phyloP scores from a whole-genome alignment of 148 eudicot genomes.

The Camellia granthamiana region DNA sequence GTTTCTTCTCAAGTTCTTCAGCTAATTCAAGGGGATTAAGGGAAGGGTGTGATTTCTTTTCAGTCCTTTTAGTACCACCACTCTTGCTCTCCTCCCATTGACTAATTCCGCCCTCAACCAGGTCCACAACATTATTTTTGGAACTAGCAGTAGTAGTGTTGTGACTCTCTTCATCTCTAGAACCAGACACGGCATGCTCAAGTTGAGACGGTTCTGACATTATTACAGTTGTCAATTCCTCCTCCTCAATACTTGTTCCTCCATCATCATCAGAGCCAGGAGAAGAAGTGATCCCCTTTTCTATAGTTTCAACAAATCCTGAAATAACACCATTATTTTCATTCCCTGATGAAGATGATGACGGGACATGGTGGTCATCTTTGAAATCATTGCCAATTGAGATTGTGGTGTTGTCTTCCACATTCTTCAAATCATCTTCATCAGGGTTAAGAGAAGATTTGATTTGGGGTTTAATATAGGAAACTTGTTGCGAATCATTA shows the following conservation, averaged over 20 bases:
- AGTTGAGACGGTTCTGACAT: slow-evolving; percentile 20
- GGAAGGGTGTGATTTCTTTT: slow-evolving; percentile 34
- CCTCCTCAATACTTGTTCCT: slow-evolving; percentile 10
- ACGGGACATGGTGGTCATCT: background rate
- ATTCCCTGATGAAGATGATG: slow-evolving; percentile 12
- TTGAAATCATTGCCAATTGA: slow-evolving; percentile 12
- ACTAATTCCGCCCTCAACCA: slow-evolving; percentile 36
- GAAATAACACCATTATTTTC: slow-evolving; percentile 22
- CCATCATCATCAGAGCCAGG: slow-evolving; percentile 14
- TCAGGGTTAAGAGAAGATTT: slow-evolving; percentile 6
- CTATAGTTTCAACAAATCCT: slow-evolving; percentile 11
- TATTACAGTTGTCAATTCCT: slow-evolving; percentile 17
- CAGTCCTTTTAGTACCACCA: slow-evolving; percentile 30
- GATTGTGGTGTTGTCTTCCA: slow-evolving; percentile 4
- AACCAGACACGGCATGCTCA: slow-evolving; percentile 16
- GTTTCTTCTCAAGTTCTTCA: slow-evolving; percentile 82
- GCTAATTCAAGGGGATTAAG: slow-evolving; percentile 68
- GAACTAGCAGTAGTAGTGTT: slow-evolving; percentile 24
- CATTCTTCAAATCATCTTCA: slow-evolving; percentile 13
- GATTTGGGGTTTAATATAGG: slow-evolving; percentile 13
- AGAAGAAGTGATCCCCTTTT: background rate
- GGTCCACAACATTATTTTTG: slow-evolving; percentile 34
- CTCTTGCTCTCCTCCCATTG: slow-evolving; percentile 45
- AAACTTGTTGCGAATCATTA: slow-evolving; percentile 16
- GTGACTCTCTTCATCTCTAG: slow-evolving; percentile 19